Base-by-base conservation (phyloP, 78 protist species). In the Dictyostelium brefeldianum region DNA sequence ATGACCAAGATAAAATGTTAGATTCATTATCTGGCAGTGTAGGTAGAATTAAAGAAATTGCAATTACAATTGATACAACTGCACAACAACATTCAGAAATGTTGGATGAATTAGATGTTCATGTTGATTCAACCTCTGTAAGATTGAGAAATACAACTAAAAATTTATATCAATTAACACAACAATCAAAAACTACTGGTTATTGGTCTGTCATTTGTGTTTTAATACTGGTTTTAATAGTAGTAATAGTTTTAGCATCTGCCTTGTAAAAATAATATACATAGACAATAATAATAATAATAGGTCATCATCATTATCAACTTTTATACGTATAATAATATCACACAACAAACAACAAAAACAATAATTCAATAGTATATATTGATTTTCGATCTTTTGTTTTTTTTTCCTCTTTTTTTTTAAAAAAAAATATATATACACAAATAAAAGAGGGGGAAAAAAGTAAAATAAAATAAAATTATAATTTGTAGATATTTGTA, bases 21-120 rank as follows among this genome's bases (percentile, higher is more conserved):
- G 92, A 85, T 50, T 47, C 92, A 31, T 62, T 85, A 25, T 75
- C 82, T 7, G 31, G 31, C 27, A 85, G 92, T 62, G 27, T 85
- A 14, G 12, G 18, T 8, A 73, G 83, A 74, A 43, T 36, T 15
- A 85, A 85, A 50, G 92, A 85, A 10, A 48, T 75, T 15, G 92
- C 92, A 20, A 75, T 85, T 46, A n/a, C 50, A 36, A 85, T 85
- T 25, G 82, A 81, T 14, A 75, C 22, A 56, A 67, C 67, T 15
- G 92, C 92, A 59, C 83, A 85, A 53, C n/a, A 54, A 46, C 92
- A 85, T 14, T 43, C 77, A 59, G 51, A 56, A 11, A 43, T 69
- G 80, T 62, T 85, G 64, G 92, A 85, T 27, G 83, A 85, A 22
- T 59, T 85, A 18, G 67, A 85, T 59, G 75, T 54, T 14, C 92